These are phyloP conservation scores for Yamadazyma buinensis DNA, from an alignment of 1,139 yeast species.

Conservation along the genomic window DNA sequence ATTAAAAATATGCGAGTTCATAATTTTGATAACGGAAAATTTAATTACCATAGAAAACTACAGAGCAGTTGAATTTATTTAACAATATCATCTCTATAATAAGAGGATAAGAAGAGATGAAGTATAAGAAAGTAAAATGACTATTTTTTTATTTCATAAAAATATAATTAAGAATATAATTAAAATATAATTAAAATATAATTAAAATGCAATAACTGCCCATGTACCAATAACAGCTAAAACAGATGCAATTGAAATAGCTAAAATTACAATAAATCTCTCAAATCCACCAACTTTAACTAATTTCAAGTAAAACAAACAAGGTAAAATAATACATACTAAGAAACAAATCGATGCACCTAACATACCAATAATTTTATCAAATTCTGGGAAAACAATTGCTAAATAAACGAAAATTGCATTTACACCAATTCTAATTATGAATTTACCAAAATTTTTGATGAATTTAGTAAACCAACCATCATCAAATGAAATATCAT, in stretches of 20 bases:
- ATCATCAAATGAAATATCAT: constrained; percentile 8
- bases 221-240: constrained; percentile 38
- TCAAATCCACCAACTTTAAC: constrained; percentile 22
- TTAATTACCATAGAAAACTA: not conserved
- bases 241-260: constrained; percentile 20
- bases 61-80: no score
- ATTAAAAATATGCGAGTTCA: no score
- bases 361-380: constrained; percentile 50
- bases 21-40: not conserved
- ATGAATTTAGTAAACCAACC: constrained; percentile 10
- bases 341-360: constrained; percentile 58
- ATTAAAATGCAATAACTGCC: constrained; percentile 31
- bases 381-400: constrained; percentile 56
- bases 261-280: constrained; percentile 18
- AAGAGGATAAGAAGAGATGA: no score
- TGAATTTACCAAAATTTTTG: constrained; percentile 16
- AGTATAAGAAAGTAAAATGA: no score
- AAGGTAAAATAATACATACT: constrained; percentile 54
- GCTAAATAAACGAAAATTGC: constrained; percentile 48
- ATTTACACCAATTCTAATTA: constrained; percentile 45
- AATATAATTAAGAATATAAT: no score
- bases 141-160: no score
- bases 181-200: no score
- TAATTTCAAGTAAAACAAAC: constrained; percentile 47
- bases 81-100: no score